These are phyloP conservation scores for Achaetomiella virescens DNA, from an alignment of 495 filamentous ascomycete species.

Conservation along the genomic window DNA sequence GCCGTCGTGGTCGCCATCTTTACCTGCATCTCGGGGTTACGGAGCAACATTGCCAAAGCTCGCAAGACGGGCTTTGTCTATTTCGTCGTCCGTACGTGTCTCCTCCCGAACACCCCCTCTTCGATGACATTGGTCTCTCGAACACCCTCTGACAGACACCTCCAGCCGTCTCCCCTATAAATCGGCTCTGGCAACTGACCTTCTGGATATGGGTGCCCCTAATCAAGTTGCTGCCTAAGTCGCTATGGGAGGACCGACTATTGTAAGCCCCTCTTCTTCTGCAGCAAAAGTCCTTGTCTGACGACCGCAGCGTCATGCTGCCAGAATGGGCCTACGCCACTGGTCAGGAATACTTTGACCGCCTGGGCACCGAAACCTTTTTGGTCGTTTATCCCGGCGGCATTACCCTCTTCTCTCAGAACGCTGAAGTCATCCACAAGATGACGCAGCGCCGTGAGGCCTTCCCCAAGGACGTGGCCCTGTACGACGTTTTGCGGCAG, in stretches of 20 bases:
- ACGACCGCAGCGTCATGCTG: slow-evolving; percentile 26
- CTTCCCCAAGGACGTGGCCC: slow-evolving; percentile 59
- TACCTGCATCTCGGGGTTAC: slow-evolving; percentile 26
- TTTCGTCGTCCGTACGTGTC: slow-evolving; percentile 40
- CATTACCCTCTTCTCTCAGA: slow-evolving; percentile 44
- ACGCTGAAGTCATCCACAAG: slow-evolving; percentile 54
- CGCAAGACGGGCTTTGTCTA: slow-evolving; percentile 40
- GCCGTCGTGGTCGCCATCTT: slow-evolving; percentile 12
- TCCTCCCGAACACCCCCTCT: not conserved
- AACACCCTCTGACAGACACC: slow-evolving; percentile 2
- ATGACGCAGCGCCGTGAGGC: slow-evolving; percentile 55
- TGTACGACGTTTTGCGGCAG: slow-evolving; percentile 52
- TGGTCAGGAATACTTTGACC: slow-evolving; percentile 33
- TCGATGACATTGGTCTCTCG: not conserved
- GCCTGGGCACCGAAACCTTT: slow-evolving; percentile 40
- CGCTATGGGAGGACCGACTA: slow-evolving; percentile 41
- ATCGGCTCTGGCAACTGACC: slow-evolving; percentile 45
- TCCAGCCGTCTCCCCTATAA: slow-evolving; percentile 38
- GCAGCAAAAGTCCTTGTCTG: not conserved
- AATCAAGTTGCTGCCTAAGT: slow-evolving; percentile 40
- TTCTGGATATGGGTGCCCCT: slow-evolving; percentile 43
- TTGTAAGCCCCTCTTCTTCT: slow-evolving; percentile 28
- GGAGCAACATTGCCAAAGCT: slow-evolving; percentile 38
- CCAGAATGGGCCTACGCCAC: slow-evolving; percentile 34
- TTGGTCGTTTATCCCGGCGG: slow-evolving; percentile 46